Conservation (phyloP, 1,284 basidiomycete species). For the Trametes polyzona region DNA sequence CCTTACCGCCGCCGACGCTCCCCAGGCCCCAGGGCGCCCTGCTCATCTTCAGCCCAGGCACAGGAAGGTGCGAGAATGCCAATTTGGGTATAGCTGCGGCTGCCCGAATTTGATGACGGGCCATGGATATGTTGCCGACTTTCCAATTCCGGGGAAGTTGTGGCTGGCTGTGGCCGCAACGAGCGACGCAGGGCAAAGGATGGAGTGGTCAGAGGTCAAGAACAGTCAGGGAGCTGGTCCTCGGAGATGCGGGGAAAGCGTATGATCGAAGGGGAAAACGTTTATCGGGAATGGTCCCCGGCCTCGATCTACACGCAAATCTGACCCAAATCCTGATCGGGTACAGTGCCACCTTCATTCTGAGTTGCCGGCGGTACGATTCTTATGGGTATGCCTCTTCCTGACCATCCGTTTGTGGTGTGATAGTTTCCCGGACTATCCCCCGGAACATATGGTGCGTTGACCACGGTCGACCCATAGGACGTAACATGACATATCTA, state of each 20-base stretch:
- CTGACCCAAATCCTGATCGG: background rate
- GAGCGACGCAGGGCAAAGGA: background rate
- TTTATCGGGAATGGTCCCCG: background rate
- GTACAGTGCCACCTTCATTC: background rate
- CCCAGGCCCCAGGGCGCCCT: background rate
- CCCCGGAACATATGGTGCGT: too few species aligned
- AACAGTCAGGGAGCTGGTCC: background rate
- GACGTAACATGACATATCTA: too few species aligned
- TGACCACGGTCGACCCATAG: too few species aligned
- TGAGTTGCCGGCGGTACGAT: background rate
- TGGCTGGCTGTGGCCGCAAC: too few species aligned
- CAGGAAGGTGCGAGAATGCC: background rate
- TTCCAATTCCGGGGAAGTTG: too few species aligned
- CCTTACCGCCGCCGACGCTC: slow-evolving; percentile 17
- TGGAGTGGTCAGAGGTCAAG: background rate
- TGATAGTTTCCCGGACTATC: too few species aligned
- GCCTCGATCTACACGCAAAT: slow-evolving; percentile 2
- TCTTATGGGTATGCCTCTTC: too few species aligned
- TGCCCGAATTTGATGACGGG: background rate
- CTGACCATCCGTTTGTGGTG: too few species aligned
- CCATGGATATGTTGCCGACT: background rate
- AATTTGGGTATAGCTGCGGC: background rate
- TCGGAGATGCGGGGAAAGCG: background rate
- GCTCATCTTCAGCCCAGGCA: background rate
- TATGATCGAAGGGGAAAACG: slow-evolving; percentile 2